Evolutionary conservation across 768 basidiomycete genomes (phyloP).

Genomic region (Clitopilus hobsonii): DNA sequence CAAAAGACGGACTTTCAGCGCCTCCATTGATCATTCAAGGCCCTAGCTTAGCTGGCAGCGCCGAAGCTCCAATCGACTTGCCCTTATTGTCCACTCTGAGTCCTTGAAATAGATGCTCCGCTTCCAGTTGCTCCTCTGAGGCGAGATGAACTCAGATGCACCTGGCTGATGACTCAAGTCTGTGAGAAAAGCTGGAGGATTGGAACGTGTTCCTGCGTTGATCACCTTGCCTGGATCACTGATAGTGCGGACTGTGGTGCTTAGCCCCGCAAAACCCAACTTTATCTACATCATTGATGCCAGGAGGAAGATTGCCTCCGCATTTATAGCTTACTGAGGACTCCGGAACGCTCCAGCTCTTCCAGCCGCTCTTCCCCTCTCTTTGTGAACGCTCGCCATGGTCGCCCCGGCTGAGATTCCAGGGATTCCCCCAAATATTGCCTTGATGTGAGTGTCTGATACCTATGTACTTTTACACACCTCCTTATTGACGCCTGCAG

Average conservation of each 20-base stretch:
- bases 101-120: too few relatives aligned
- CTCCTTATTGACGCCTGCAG: neutral
- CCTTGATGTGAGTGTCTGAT: conserved; percentile 2
- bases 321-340: neutral
- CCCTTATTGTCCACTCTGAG: too few relatives aligned
- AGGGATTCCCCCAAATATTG: conserved; percentile 6
- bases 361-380: neutral
- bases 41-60: neutral
- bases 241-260: neutral
- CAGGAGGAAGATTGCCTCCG: neutral
- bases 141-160: too few relatives aligned
- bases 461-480: neutral
- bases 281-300: neutral
- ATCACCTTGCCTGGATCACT: too few relatives aligned
- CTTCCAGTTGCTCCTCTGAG: too few relatives aligned
- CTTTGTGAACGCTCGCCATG: neutral
- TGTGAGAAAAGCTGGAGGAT: too few relatives aligned
- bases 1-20: neutral
- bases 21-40: neutral
- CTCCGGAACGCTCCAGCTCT: neutral
- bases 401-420: neutral
- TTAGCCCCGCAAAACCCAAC: neutral
- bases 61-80: too few relatives aligned
- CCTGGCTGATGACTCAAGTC: too few relatives aligned
- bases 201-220: too few relatives aligned